phyloP scores from a whole-genome alignment of 1,139 yeast genomes.

The Blastobotrys malaysiensis region DNA sequence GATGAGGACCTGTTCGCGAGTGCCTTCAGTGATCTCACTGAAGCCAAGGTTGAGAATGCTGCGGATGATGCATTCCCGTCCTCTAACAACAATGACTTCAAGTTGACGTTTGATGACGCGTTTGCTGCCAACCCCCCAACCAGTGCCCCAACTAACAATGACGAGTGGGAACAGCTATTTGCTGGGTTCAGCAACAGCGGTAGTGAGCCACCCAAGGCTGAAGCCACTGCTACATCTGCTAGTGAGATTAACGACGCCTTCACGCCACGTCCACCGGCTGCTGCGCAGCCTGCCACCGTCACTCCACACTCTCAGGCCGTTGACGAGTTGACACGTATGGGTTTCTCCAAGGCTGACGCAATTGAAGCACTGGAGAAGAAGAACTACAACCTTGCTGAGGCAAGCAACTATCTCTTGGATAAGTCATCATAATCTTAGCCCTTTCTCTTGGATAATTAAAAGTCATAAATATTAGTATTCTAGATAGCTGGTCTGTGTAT shows the following conservation, averaged over 20 bases:
- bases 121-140: slow-evolving; percentile 12
- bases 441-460: neutral
- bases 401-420: slow-evolving; percentile 78
- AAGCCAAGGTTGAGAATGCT: slow-evolving; percentile 21
- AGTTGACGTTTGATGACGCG: slow-evolving; percentile 23
- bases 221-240: slow-evolving; percentile 14
- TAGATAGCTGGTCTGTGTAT: neutral
- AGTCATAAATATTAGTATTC: slow-evolving; percentile 1
- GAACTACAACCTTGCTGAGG: slow-evolving; percentile 74
- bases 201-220: slow-evolving; percentile 18
- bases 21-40: slow-evolving; percentile 26
- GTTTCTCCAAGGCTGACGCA: slow-evolving; percentile 66
- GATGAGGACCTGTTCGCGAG: slow-evolving; percentile 22
- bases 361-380: slow-evolving; percentile 60
- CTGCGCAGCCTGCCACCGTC: slow-evolving; percentile 15
- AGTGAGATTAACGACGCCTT: slow-evolving; percentile 25
- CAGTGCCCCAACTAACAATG: slow-evolving; percentile 29
- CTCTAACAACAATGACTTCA: slow-evolving; percentile 42
- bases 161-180: slow-evolving; percentile 93
- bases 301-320: slow-evolving; percentile 37
- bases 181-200: slow-evolving; percentile 76
- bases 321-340: slow-evolving; percentile 84
- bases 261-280: slow-evolving; percentile 11
- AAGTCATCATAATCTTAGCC: slow-evolving; percentile 8
- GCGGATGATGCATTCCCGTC: slow-evolving; percentile 16